Evolutionary conservation across 257 asterid species (phyloP).

Genomic region (Lantana camara): DNA sequence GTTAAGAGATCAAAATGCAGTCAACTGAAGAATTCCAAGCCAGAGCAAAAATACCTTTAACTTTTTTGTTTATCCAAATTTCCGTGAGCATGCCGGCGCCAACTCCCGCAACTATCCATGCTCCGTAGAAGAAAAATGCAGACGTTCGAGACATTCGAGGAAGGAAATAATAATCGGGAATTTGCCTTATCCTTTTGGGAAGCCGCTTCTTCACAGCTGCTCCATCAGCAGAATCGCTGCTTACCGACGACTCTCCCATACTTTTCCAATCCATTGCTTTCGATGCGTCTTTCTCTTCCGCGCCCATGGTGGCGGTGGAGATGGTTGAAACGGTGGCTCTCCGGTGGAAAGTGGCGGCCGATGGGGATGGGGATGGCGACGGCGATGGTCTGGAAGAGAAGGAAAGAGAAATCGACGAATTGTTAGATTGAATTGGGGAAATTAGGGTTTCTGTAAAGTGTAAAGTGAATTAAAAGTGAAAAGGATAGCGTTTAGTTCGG

Average conservation of each 20-base stretch:
- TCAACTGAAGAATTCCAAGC: not conserved
- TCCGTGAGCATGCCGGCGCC: constrained; percentile 88
- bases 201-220: constrained; percentile 66
- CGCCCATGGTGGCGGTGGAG: constrained; percentile 32
- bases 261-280: constrained; percentile 70
- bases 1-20: not conserved
- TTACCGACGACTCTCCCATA: constrained; percentile 41
- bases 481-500: too few relatives aligned
- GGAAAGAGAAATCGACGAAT: too few relatives aligned
- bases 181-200: constrained; percentile 61
- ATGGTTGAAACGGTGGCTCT: too few relatives aligned
- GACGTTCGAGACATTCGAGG: constrained; percentile 63
- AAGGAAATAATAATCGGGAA: constrained; percentile 83
- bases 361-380: too few relatives aligned
- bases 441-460: too few relatives aligned
- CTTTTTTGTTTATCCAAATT: constrained; percentile 78
- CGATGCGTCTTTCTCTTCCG: constrained; percentile 52
- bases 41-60: constrained; percentile 54
- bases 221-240: constrained; percentile 38
- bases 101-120: constrained; percentile 78
- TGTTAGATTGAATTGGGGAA: too few relatives aligned
- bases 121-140: constrained; percentile 54
- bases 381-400: too few relatives aligned
- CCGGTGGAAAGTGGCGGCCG: too few relatives aligned
- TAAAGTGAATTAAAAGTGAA: too few relatives aligned